phyloP scores from a whole-genome alignment of 148 eudicot species.

The Nyssa sinensis region DNA sequence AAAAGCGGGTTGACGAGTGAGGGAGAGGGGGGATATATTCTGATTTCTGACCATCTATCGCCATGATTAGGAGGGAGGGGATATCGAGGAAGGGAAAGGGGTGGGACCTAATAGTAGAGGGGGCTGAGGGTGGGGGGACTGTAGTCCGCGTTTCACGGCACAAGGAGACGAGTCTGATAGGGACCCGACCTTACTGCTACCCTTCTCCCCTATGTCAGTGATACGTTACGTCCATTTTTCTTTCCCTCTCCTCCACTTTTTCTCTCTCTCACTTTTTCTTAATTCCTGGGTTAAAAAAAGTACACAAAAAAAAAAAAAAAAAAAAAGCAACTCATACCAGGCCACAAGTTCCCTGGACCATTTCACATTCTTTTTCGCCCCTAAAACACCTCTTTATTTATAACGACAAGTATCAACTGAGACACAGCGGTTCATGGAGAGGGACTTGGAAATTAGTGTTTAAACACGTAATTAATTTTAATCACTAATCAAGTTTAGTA shows the following conservation, averaged over 20 bases:
- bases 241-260: slow-evolving; percentile 6
- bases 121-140: slow-evolving; percentile 33
- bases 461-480: no score
- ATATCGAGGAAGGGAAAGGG: not conserved
- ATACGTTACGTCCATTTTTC: slow-evolving; percentile 49
- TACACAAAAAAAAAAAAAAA: not conserved
- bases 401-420: no score
- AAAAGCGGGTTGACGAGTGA: not conserved
- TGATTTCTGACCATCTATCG: not conserved
- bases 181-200: slow-evolving; percentile 36
- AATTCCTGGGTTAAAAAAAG: not conserved
- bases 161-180: slow-evolving; percentile 42
- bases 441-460: no score
- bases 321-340: not conserved
- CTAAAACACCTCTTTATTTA: no score
- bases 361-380: not conserved
- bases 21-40: not conserved
- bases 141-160: slow-evolving; percentile 66
- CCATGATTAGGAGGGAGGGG: slow-evolving; percentile 1
- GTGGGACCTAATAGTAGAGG: slow-evolving; percentile 5
- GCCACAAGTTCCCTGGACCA: not conserved
- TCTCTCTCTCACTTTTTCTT: not conserved
- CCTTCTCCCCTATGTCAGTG: slow-evolving; percentile 36
- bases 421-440: no score
- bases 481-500: no score